Conservation (phyloP, 108 stramenopile genomes). For the Pseudonitzschia multiseries region DNA sequence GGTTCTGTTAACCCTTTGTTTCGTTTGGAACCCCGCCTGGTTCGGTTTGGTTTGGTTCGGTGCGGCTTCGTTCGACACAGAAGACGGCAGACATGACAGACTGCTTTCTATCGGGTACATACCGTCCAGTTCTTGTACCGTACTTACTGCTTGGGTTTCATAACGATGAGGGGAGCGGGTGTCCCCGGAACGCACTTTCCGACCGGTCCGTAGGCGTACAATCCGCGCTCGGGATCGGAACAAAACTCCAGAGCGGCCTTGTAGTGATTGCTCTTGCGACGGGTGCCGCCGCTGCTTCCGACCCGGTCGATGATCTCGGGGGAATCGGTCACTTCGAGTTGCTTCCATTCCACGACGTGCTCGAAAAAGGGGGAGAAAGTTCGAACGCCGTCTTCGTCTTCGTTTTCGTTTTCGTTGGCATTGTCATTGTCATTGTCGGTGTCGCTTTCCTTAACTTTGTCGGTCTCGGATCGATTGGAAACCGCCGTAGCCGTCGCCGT, state of each 20-base stretch:
- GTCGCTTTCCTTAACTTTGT: too few relatives aligned
- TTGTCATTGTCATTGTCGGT: background rate
- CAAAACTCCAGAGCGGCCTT: conserved; percentile 7
- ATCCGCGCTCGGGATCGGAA: conserved; percentile 3
- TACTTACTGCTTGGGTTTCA: conserved; percentile 16
- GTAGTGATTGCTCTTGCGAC: background rate
- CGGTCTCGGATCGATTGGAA: too few relatives aligned
- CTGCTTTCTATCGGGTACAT: too few relatives aligned
- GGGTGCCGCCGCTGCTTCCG: too few relatives aligned
- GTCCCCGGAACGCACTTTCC: conserved; percentile 9
- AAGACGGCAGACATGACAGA: too few relatives aligned
- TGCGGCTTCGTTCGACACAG: too few relatives aligned
- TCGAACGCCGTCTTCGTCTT: background rate
- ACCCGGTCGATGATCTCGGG: background rate
- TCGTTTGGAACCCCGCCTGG: too few relatives aligned
- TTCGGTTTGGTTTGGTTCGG: too few relatives aligned
- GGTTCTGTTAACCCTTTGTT: too few relatives aligned
- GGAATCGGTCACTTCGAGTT: background rate
- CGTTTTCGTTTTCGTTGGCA: background rate
- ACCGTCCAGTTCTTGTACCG: too few relatives aligned
- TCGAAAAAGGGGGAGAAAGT: conserved; percentile 10
- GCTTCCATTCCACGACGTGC: conserved; percentile 1
- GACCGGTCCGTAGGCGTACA: conserved; percentile 5
- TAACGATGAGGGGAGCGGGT: conserved; percentile 17
- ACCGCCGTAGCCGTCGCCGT: too few relatives aligned